Percentiles rank a stretch among this genome's conserved stretches.
These are phyloP conservation scores for Pythium angustatum DNA, from an alignment of 352 stramenopile genomes.

Conservation along the genomic window DNA sequence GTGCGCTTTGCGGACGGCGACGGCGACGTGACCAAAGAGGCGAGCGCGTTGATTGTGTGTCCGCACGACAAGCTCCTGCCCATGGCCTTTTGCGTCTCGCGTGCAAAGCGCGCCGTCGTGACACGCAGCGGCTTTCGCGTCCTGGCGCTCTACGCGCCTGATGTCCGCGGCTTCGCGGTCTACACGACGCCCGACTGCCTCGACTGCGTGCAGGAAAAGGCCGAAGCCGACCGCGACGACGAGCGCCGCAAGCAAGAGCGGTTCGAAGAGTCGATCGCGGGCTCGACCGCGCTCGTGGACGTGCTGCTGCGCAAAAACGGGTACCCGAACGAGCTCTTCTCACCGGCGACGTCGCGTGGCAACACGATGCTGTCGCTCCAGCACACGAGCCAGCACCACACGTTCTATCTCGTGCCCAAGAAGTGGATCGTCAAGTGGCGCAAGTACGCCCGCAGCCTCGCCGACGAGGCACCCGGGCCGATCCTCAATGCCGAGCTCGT, in stretches of 20 bases:
- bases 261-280: conserved; percentile 69
- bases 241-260: conserved; percentile 55
- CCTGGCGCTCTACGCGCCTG: conserved; percentile 55
- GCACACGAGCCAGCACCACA: conserved; percentile 41
- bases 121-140: conserved; percentile 45
- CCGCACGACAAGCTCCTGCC: conserved; percentile 61
- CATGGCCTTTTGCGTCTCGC: conserved; percentile 53
- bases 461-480: conserved; percentile 56
- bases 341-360: conserved; percentile 41
- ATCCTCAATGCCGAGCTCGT: conserved; percentile 84
- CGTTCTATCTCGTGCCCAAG: conserved; percentile 83
- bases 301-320: conserved; percentile 77
- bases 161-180: conserved; percentile 59
- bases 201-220: conserved; percentile 56
- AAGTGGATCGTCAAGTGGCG: conserved; percentile 85
- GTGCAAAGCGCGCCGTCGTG: conserved; percentile 57
- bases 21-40: conserved; percentile 32
- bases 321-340: conserved; percentile 81
- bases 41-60: conserved; percentile 68
- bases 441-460: conserved; percentile 66
- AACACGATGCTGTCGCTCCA: conserved; percentile 60
- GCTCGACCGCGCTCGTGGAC: conserved; percentile 65
- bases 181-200: conserved; percentile 53
- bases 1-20: conserved; percentile 30
- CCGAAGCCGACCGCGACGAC: conserved; percentile 48